Conservation (phyloP, 345 rosid genomes). For the Populus pruinosa region DNA sequence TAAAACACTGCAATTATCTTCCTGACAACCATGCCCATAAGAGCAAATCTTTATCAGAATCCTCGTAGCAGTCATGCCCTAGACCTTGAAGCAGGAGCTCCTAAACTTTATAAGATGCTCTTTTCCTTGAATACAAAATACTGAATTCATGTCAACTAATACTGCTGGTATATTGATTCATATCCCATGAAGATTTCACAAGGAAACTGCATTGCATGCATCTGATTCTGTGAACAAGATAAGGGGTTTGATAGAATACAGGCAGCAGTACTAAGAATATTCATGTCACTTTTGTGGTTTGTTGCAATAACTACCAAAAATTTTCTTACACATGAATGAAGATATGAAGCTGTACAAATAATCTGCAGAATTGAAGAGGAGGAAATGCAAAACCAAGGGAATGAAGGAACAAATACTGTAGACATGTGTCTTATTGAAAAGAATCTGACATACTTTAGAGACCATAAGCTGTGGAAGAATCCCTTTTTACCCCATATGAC, state of each 20-base stretch:
- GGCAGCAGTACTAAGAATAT: background rate
- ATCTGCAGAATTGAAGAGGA: constrained; percentile 38
- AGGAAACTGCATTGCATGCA: background rate
- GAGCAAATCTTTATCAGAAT: background rate
- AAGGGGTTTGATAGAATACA: background rate
- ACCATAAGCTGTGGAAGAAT: constrained; percentile 26
- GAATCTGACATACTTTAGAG: constrained; percentile 37
- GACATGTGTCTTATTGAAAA: constrained; percentile 49
- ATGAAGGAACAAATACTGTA: constrained; percentile 31
- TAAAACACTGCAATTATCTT: background rate
- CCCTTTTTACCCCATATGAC: constrained; percentile 9
- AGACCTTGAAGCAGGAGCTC: background rate
- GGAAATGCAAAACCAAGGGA: constrained; percentile 18
- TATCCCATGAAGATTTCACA: background rate
- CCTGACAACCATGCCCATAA: background rate
- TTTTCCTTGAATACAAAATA: background rate
- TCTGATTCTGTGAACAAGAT: background rate
- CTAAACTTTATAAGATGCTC: background rate
- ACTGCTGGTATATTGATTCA: too few species aligned
- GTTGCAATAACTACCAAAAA: constrained; percentile 42
- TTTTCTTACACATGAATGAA: constrained; percentile 79
- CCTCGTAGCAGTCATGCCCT: background rate
- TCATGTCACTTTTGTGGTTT: constrained; percentile 16
- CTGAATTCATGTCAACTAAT: background rate
- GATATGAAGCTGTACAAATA: constrained; percentile 76